Evolutionary conservation across 2,329 filamentous ascomycete species (phyloP), one percentile per base, ranked within the genome.

Genomic region (Drechmeria coniospora): DNA sequence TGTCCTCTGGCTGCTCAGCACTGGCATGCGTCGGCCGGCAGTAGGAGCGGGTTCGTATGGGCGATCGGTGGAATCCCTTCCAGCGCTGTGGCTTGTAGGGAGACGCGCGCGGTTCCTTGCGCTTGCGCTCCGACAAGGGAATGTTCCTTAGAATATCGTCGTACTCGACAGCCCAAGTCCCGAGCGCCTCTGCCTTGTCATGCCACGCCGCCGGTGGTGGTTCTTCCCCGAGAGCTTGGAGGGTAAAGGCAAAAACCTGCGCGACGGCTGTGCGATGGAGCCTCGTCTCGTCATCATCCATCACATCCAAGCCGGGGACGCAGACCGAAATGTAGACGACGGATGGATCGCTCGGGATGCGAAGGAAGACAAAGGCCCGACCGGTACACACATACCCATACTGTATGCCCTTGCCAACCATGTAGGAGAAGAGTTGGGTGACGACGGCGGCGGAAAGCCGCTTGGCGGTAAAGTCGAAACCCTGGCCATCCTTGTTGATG

Each of bases 361-460:
- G 29, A 1, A 56, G 45, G 31, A 52, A 56, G 31, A 54, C 30
- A 15, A 47, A 50, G 5, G 37, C 37, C 39, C 53, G 28, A 20
- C 47, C 45, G 3, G 47, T 53, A 24, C 36, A 50, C 4, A 56
- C 29, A 28, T 56, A 56, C 3, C 52, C 46, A 25, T 51, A 52
- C 26, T 39, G 39, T 11, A 51, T 46, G 20, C 45, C 38, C 25
- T 50, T 53, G 19, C 43, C 39, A 4, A 56, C 35, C 41, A 56
- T 56, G 26, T 54, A 53, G 6, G 49, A 54, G 37, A 56, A 59
- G 6, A 59, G 44, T 33, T 57, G 45, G 3, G 47, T 56, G 6
- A 59, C 31, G 14, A 53, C 47, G 15, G 53, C 51, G 13, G 51
- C 41, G 22, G 39, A 31, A 18, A 58, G 50, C n/a, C 21, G 9